Base-by-base conservation (phyloP, 139 green algal species). In the Tetratostichococcus sp. region DNA sequence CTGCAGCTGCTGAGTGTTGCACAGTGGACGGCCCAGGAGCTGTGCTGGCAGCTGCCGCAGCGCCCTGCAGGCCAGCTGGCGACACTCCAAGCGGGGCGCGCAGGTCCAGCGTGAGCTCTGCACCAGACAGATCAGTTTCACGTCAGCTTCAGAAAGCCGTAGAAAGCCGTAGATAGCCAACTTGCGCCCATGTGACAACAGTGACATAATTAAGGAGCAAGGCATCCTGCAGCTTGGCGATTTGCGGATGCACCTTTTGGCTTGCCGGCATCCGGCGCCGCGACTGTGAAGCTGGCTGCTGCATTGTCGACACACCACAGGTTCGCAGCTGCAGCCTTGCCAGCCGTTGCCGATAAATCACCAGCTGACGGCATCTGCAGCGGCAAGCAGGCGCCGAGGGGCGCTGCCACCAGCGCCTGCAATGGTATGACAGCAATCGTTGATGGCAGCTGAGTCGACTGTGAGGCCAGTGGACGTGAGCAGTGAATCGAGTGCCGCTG, bases 281-380 rank as follows among this genome's bases (percentile, higher is more conserved):
- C 79, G 22, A 89, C 84, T 43, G 80, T 66, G 71, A 97, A 92
- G 4, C 88, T 92, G 68, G 66, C 83, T 17, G 74, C 74, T 26
- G 68, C 81, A 74, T 94, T 95, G 35, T 92, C 79, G 8, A 94
- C 65, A 59, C 79, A 79, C 89, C 89, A 95, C 42, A 93, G 67
- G 42, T 83, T 84, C 23, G 86, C 83, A 30, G 70, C 42, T 33
- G 78, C 35, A 16, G 50, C 71, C 25, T 77, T 65, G 11, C 57
- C 75, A 4, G 31, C 28, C 16, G 68, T 68, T 23, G 35, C 17
- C 1, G 43, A 33, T 17, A 2, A 22, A 50, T n/a, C 34, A n/a
- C 58, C 28, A 1, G 35, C 32, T 35, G 35, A 34, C 30, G 34
- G 39, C 70, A 59, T 28, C 31, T 76, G 80, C 34, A 89, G 77